Percentiles rank a stretch among this genome's conserved stretches.
phyloP scores from a whole-genome alignment of 2,329 filamentous ascomycete species.

The Epichloe sibirici region DNA sequence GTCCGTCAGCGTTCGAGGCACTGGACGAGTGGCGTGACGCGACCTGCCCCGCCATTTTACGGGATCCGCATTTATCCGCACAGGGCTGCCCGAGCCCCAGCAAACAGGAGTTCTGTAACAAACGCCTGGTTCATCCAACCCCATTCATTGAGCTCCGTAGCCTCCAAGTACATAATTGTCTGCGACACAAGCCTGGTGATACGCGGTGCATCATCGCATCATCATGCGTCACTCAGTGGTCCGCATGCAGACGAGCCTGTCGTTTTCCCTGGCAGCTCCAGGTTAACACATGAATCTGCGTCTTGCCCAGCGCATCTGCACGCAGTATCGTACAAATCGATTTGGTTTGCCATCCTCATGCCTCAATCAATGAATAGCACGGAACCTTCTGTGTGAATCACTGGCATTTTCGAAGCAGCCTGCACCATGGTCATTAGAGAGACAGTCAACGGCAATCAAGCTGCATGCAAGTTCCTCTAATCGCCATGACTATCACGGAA shows the following conservation, averaged over 20 bases:
- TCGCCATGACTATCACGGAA: slow-evolving; percentile 16
- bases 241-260: not conserved
- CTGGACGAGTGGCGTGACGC: too few relatives aligned
- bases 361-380: too few relatives aligned
- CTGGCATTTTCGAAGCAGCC: not conserved
- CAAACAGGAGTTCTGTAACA: too few relatives aligned
- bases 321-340: not conserved
- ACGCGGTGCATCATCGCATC: not conserved
- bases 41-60: too few relatives aligned
- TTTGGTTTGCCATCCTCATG: not conserved
- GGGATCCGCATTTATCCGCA: too few relatives aligned
- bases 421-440: not conserved
- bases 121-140: too few relatives aligned
- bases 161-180: not conserved
- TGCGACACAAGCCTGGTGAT: not conserved
- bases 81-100: too few relatives aligned
- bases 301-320: not conserved
- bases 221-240: not conserved
- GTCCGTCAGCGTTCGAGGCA: too few relatives aligned
- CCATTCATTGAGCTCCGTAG: too few relatives aligned
- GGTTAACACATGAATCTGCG: not conserved
- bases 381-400: too few relatives aligned
- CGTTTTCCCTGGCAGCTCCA: not conserved
- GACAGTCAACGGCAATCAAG: not conserved
- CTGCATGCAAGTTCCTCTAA: not conserved